Evolutionary conservation across 495 filamentous ascomycete species (phyloP), one percentile per base, ranked within the genome.

Genomic region (Ramalina intermedia): DNA sequence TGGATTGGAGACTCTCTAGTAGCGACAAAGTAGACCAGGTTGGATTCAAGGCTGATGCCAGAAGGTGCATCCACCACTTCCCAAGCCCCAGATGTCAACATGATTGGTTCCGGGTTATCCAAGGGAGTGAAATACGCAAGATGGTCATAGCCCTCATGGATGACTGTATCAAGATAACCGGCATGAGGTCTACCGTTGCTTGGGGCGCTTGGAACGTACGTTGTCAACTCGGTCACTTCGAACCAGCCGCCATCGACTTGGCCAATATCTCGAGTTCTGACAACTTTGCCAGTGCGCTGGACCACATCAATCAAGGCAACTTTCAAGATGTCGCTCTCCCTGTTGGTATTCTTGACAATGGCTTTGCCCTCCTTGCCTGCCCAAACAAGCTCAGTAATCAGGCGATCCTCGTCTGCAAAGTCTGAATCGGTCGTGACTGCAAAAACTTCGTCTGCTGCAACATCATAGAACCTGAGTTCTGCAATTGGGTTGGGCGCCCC

Each of bases 311-410:
- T 79, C 7, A 96, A 69, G 20, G 91, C 80, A 11, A 95, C 77
- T 51, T 85, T 86, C 51, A 96, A 69, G 14, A 89, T 58, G 58
- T 98, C 91, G 61, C 88, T 95, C 59, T 95, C 90, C 43, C 91
- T 76, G 59, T 98, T 98, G 2, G 91, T 96, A 56, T 88, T 85
- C 36, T 89, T 82, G 48, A 96, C 74, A 18, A 98, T 67, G 5
- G 91, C 80, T 55, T 94, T 79, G 21, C 71, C 70, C 47, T 63
- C 71, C 11, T 67, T 67, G 3, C 86, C 85, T 13, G 86, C 87
- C 93, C 93, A 98, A 27, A 94, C 67, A 36, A 96, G 79, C 57
- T 94, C 87, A 13, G 89, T 96, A 55, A 96, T 95, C 51, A 98
- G 73, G 20, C 87, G 76, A 60, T 96, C 81, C 23, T 87, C 75